Percentiles rank a stretch among this genome's conserved stretches.
Evolutionary conservation across 1,284 basidiomycete species (phyloP).

Genomic region (Heterobasidion annosum): DNA sequence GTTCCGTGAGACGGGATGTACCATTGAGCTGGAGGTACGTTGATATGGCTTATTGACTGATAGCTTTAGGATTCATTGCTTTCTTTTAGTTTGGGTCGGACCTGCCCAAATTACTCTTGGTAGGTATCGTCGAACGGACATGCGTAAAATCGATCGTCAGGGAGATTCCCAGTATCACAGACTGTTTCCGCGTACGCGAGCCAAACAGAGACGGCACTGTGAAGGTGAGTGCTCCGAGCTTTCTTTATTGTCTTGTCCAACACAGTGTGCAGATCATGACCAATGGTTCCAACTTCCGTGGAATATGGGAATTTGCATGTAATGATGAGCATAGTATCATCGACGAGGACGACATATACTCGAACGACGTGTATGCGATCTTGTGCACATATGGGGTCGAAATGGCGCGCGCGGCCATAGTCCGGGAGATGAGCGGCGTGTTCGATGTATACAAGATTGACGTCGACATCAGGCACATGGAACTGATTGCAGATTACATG

Average conservation of each 20-base stretch:
- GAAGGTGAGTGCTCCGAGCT: conserved; percentile 32
- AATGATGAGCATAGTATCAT: conserved; percentile 59
- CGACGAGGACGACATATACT: conserved; percentile 79
- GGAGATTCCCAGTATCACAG: conserved; percentile 80
- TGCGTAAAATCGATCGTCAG: conserved; percentile 81
- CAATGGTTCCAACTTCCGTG: conserved; percentile 88
- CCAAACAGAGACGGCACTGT: conserved; percentile 42
- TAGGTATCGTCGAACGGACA: conserved; percentile 83
- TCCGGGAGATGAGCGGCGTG: conserved; percentile 84
- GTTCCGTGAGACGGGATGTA: conserved; percentile 70
- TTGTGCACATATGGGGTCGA: conserved; percentile 95
- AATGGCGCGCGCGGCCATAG: conserved; percentile 90
- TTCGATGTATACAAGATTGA: conserved; percentile 98
- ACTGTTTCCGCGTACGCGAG: conserved; percentile 70
- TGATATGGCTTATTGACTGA: background rate
- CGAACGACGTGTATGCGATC: conserved; percentile 94
- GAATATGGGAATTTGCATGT: conserved; percentile 84
- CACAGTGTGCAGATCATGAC: conserved; percentile 50
- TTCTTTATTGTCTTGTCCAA: conserved; percentile 1
- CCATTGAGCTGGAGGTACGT: conserved; percentile 76
- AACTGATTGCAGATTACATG: conserved; percentile 99
- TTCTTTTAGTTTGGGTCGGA: conserved; percentile 48
- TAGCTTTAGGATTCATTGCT: conserved; percentile 7
- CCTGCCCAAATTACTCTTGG: conserved; percentile 85
- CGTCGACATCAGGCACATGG: conserved; percentile 91